Conservation (phyloP, 768 basidiomycete species). For the Dioszegia hungarica region DNA sequence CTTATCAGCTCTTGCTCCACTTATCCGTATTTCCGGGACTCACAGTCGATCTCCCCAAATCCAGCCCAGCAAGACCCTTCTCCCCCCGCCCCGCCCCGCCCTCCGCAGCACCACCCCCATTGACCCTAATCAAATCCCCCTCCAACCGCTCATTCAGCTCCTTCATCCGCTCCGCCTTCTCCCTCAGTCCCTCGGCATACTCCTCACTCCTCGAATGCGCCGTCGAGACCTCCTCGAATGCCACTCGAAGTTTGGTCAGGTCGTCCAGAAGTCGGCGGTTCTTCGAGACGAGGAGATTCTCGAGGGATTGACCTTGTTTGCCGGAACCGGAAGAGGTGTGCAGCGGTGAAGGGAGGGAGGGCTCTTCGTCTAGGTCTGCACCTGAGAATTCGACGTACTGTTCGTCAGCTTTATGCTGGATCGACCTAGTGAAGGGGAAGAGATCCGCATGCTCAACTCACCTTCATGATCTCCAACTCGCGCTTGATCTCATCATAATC, state of each 20-base stretch:
- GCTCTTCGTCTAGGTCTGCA: constrained; percentile 59
- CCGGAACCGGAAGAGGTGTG: constrained; percentile 72
- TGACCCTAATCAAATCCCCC: constrained; percentile 77
- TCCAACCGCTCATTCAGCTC: constrained; percentile 84
- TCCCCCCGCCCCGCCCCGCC: constrained; percentile 2
- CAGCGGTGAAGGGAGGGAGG: constrained; percentile 82
- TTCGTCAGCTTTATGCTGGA: no score
- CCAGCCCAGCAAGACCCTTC: constrained; percentile 63
- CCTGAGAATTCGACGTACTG: constrained; percentile 96
- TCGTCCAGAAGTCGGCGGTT: constrained; percentile 91
- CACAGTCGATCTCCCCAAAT: constrained; percentile 54
- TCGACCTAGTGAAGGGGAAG: no score
- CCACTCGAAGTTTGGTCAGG: constrained; percentile 80
- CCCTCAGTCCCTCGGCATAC: constrained; percentile 58
- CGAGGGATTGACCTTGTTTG: constrained; percentile 69
- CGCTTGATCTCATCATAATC: constrained; percentile 98
- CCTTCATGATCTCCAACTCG: constrained; percentile 98
- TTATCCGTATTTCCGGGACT: neutral
- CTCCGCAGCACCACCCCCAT: constrained; percentile 50
- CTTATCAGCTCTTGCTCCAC: neutral
- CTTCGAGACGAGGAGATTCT: constrained; percentile 84
- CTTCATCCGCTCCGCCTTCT: constrained; percentile 72
- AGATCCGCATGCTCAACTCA: constrained; percentile 44
- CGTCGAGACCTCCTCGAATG: constrained; percentile 73
- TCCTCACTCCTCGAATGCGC: constrained; percentile 60